Evolutionary conservation across 2,329 filamentous ascomycete genomes (phyloP).

Genomic region (Diplodia scrobiculata): DNA sequence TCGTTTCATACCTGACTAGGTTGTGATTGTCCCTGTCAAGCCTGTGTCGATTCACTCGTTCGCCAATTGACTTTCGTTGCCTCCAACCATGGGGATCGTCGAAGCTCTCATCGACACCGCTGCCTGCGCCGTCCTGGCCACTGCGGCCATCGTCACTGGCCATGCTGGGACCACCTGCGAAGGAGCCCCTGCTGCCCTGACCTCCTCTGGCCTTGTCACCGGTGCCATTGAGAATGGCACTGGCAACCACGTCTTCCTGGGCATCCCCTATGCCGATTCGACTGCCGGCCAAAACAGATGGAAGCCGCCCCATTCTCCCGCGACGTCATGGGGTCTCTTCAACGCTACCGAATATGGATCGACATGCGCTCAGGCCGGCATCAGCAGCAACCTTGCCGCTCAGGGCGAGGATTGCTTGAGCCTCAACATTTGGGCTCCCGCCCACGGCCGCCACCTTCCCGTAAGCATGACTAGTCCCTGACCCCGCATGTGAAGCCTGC

Average conservation of each 20-base stretch:
- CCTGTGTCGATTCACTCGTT: constrained; percentile 2
- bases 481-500: background rate
- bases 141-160: background rate
- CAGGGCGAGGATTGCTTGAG: constrained; percentile 41
- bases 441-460: constrained; percentile 37
- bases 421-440: constrained; percentile 42
- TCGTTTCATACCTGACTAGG: constrained; percentile 25
- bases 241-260: constrained; percentile 27
- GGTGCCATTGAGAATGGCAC: constrained; percentile 22
- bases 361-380: constrained; percentile 27
- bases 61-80: constrained; percentile 6
- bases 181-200: constrained; percentile 17
- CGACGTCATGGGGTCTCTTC: background rate
- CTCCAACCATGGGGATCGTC: constrained; percentile 12
- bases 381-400: constrained; percentile 23
- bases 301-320: constrained; percentile 16
- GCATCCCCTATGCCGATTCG: constrained; percentile 28
- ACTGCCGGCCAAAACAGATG: constrained; percentile 26
- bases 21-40: constrained; percentile 15
- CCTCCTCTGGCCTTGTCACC: constrained; percentile 22
- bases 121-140: constrained; percentile 1
- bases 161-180: constrained; percentile 18
- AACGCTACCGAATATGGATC: constrained; percentile 27
- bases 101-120: constrained; percentile 5
- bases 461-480: constrained; percentile 31